Conservation (phyloP, 2,329 filamentous ascomycete genomes). For the Zarea fungicola region DNA sequence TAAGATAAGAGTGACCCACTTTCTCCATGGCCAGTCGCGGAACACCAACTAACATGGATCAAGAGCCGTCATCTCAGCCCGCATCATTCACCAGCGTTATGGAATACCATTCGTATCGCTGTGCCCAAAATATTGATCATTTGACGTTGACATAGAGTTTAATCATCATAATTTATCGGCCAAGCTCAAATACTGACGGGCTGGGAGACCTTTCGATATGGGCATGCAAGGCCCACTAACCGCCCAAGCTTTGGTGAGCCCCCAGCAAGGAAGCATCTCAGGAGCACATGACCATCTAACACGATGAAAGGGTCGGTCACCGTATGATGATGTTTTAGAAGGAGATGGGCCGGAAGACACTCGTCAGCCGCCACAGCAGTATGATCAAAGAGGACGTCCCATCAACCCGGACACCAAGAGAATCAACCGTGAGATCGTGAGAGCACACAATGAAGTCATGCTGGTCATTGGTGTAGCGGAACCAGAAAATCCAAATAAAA, state of each 20-base stretch:
- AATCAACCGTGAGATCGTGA: constrained; percentile 52
- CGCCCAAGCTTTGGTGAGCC: constrained; percentile 49
- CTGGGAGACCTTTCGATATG: constrained; percentile 30
- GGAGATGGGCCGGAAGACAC: constrained; percentile 34
- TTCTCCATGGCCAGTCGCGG: neutral
- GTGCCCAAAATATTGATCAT: neutral
- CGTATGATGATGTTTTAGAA: constrained; percentile 52
- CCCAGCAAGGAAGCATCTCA: neutral
- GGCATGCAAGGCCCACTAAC: constrained; percentile 52
- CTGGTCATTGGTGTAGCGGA: constrained; percentile 57
- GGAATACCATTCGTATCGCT: too few relatives aligned
- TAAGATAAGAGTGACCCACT: constrained; percentile 12
- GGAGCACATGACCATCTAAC: constrained; percentile 4
- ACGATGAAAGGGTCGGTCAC: constrained; percentile 47
- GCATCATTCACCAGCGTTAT: too few relatives aligned
- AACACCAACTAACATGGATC: neutral
- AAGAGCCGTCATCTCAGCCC: too few relatives aligned
- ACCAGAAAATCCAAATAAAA: constrained; percentile 41
- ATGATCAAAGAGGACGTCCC: constrained; percentile 51
- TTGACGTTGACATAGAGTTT: neutral
- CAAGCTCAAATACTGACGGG: neutral
- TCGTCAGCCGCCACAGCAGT: constrained; percentile 38
- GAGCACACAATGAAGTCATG: constrained; percentile 60
- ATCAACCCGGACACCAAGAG: constrained; percentile 49
- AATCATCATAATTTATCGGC: neutral